A percentile compares a stretch with the other conserved stretches of the same genome.
phyloP scores from a whole-genome alignment of 495 filamentous ascomycete genomes.

The Xylaria flabelliformis region DNA sequence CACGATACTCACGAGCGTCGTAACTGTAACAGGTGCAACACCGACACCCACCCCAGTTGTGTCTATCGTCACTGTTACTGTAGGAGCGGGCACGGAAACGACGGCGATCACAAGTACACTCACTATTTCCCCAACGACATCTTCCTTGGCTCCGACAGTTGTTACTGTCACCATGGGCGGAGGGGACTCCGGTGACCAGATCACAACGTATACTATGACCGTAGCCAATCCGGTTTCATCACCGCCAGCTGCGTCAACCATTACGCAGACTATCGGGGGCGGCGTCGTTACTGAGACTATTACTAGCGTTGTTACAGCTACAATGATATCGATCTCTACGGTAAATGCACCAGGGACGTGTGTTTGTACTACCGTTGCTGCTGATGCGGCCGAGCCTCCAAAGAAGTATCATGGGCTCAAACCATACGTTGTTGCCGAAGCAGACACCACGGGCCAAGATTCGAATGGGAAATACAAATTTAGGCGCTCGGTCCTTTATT shows the following conservation, averaged over 20 bases:
- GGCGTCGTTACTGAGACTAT: conserved; percentile 28
- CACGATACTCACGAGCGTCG: conserved; percentile 28
- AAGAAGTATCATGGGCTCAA: not conserved
- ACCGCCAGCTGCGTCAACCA: conserved; percentile 19
- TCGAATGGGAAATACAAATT: conserved; percentile 1
- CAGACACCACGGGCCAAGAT: not conserved
- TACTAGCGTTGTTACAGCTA: conserved; percentile 29
- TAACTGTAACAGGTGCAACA: conserved; percentile 22
- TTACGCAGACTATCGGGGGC: conserved; percentile 22
- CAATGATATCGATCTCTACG: conserved; percentile 28
- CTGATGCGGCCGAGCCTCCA: not conserved
- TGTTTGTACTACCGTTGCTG: conserved; percentile 23
- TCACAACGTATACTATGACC: conserved; percentile 29
- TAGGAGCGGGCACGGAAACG: conserved; percentile 22
- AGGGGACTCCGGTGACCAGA: conserved; percentile 13
- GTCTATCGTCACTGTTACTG: conserved; percentile 27
- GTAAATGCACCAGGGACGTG: conserved; percentile 28
- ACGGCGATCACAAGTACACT: conserved; percentile 27
- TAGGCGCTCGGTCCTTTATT: conserved; percentile 5
- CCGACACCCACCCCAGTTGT: conserved; percentile 10
- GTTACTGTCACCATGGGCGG: conserved; percentile 33
- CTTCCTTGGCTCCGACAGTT: conserved; percentile 4
- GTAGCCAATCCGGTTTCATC: conserved; percentile 17
- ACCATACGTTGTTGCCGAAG: not conserved
- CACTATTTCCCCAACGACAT: conserved; percentile 4